Percentiles rank a stretch among this genome's conserved stretches.
These are phyloP conservation scores for Gossypium davidsonii DNA, from an alignment of 441 rosid species.

Conservation along the genomic window DNA sequence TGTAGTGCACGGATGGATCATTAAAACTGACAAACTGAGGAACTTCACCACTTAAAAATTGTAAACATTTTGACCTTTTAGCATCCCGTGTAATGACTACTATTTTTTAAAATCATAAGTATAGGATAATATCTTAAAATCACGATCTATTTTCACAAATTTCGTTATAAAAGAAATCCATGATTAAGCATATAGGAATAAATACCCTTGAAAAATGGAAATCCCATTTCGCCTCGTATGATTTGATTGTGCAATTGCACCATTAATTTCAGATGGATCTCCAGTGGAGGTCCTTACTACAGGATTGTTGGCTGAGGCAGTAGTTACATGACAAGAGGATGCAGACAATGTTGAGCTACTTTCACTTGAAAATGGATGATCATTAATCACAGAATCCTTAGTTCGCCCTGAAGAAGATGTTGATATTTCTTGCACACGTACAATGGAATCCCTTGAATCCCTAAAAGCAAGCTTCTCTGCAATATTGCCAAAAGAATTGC, in stretches of 20 bases:
- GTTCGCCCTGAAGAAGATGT: slow-evolving; percentile 36
- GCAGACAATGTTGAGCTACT: slow-evolving; percentile 36
- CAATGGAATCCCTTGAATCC: slow-evolving; percentile 35
- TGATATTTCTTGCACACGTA: slow-evolving; percentile 45
- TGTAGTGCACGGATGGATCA: neutral
- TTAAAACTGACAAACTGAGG: neutral
- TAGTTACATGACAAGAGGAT: slow-evolving; percentile 39
- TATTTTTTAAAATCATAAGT: neutral
- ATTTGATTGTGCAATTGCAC: slow-evolving; percentile 44
- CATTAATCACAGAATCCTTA: slow-evolving; percentile 29
- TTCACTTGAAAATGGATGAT: slow-evolving; percentile 31
- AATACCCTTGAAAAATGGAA: slow-evolving; percentile 79
- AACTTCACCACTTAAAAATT: neutral
- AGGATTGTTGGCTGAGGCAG: slow-evolving; percentile 21
- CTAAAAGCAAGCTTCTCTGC: slow-evolving; percentile 52
- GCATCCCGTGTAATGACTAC: neutral
- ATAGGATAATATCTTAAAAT: neutral
- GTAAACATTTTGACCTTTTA: neutral
- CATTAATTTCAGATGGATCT: slow-evolving; percentile 32
- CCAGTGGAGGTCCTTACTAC: slow-evolving; percentile 35
- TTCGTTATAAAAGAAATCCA: slow-evolving; percentile 13
- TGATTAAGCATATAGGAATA: slow-evolving; percentile 14
- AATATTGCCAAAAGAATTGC: slow-evolving; percentile 10
- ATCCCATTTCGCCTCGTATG: slow-evolving; percentile 38
- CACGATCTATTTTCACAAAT: slow-evolving; percentile 7